These are phyloP conservation scores for Microcos paniculata DNA, from an alignment of 345 rosid genomes.

Conservation along the genomic window DNA sequence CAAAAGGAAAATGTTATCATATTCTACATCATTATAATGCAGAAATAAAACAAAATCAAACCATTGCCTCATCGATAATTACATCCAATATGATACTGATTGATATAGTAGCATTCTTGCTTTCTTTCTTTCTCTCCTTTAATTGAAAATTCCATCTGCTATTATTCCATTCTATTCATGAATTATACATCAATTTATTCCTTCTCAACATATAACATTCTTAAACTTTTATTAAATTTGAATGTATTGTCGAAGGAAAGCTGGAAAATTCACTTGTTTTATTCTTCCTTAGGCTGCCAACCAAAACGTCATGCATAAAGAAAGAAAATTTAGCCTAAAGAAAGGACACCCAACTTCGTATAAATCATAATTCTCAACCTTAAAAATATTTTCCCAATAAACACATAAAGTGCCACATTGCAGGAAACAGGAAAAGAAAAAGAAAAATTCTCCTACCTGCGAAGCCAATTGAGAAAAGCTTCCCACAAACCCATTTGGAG, in stretches of 20 bases:
- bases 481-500: conserved; percentile 65
- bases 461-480: conserved; percentile 81
- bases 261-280: neutral
- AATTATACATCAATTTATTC: neutral
- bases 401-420: neutral
- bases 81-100: neutral
- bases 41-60: neutral
- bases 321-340: neutral
- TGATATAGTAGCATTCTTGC: neutral
- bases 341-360: neutral
- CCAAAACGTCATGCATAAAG: neutral
- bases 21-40: neutral
- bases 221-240: neutral
- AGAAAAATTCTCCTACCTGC: conserved; percentile 37
- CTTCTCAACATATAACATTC: neutral
- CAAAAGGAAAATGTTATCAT: neutral
- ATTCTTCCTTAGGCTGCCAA: neutral
- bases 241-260: neutral
- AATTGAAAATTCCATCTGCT: too few relatives aligned
- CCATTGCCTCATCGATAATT: neutral
- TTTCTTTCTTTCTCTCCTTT: too few relatives aligned
- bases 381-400: neutral
- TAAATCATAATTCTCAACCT: neutral
- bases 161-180: neutral
- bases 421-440: neutral